Evolutionary conservation across 768 basidiomycete species (phyloP), one percentile per base, ranked within the genome.

Genomic region (Butyriboletus loyo): DNA sequence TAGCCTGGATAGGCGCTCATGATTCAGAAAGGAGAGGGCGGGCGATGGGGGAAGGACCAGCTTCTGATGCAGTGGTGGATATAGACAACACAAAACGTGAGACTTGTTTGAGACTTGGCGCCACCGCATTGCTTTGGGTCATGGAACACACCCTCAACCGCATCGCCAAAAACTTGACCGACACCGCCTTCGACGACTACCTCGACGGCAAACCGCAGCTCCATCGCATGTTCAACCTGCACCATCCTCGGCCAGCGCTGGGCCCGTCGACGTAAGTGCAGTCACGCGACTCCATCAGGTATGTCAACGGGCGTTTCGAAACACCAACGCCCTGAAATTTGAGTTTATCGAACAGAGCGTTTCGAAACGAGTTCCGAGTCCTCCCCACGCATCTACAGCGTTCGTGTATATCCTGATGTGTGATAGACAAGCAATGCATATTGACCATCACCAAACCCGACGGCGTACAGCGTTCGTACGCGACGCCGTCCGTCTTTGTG

Each of bases 391-490:
- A 5, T 22, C 21, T 7, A 6, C 32, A 11, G 9, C 21, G 24
- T 19, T 37, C 24, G n/a, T n/a, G n/a, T n/a, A n/a, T n/a, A n/a
- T n/a, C 44, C 53, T 66, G 13, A 13, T 27, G 3, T 27, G 27
- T 27, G 27, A 8, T 59, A 86, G 83, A 62, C 53, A 83, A 80
- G 60, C 78, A 79, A 48, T 85, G 86, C 57, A 82, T 83, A 44
- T 63, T 87, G 36, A 84, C 82, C 1, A 79, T 87, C 52, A 79
- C 73, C 2, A 80, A 77, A 21, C 83, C 82, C 0, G 74, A 79
- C 30, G 83, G 82, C 17, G 51, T 65, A 2, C 67, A 68, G 5
- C 74, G 83, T 40, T 78, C 80, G 0, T 87, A 85, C 68, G 73
- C 76, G 24, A 82, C 83, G 0, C 73, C 77, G 24, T 67, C 74